phyloP scores from a whole-genome alignment of 2,329 filamentous ascomycete species.

The Hyphodiscus sp. region DNA sequence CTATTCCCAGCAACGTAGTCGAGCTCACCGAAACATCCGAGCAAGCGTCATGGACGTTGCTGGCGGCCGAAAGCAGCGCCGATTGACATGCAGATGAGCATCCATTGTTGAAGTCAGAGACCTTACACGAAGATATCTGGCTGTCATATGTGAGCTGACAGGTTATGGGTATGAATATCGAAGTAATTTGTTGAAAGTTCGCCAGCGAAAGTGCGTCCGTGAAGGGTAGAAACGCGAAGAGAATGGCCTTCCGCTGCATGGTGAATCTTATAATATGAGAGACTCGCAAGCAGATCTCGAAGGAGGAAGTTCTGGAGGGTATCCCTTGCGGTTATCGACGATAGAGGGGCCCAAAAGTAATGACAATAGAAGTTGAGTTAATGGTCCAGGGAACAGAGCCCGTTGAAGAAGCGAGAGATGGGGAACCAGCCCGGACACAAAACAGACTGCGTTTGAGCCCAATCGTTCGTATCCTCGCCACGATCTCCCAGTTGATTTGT shows the following conservation, averaged over 20 bases:
- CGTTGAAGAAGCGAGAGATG: not conserved
- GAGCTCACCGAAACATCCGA: constrained; percentile 13
- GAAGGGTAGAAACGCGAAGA: constrained; percentile 17
- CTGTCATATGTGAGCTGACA: constrained; percentile 25
- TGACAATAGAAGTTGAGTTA: constrained; percentile 8
- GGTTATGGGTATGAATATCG: constrained; percentile 15
- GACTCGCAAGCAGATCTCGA: constrained; percentile 9
- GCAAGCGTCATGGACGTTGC: constrained; percentile 19
- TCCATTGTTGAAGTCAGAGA: constrained; percentile 23
- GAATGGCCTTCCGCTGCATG: constrained; percentile 19
- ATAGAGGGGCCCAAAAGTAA: constrained; percentile 10
- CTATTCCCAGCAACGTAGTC: constrained; percentile 26
- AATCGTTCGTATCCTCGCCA: not conserved
- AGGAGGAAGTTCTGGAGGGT: constrained; percentile 7
- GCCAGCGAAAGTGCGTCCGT: constrained; percentile 26
- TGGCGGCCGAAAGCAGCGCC: constrained; percentile 14
- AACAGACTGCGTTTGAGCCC: not conserved
- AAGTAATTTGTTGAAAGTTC: constrained; percentile 27
- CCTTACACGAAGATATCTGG: constrained; percentile 21
- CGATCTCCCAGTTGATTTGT: not conserved
- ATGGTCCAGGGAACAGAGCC: constrained; percentile 9
- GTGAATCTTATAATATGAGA: constrained; percentile 4
- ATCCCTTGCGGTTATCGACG: constrained; percentile 6
- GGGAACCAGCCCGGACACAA: not conserved
- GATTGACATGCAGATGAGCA: constrained; percentile 24